Conservation (phyloP, 202 grass and related monocot genomes). For the Setaria italica region DNA sequence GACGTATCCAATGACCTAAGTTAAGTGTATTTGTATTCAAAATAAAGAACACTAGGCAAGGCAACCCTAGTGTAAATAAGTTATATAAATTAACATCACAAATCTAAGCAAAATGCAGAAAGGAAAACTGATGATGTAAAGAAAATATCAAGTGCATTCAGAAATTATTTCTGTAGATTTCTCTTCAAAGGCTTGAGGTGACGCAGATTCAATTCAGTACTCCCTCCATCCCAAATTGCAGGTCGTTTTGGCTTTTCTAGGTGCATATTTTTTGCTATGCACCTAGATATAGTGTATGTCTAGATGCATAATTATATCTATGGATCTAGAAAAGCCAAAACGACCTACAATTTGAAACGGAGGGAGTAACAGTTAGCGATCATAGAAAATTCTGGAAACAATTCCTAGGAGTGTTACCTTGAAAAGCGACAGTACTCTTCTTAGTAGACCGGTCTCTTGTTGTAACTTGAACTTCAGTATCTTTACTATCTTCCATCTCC, state of each 20-base stretch:
- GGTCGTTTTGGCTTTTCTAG: no score
- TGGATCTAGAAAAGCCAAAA: no score
- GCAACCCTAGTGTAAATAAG: slow-evolving; percentile 19
- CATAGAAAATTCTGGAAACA: neutral
- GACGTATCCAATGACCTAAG: neutral
- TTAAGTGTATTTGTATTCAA: slow-evolving; percentile 16
- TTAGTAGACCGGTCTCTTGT: slow-evolving; percentile 41
- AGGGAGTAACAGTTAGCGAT: slow-evolving; percentile 24
- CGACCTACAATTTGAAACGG: no score
- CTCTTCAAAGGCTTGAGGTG: neutral
- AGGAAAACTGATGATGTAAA: slow-evolving; percentile 18
- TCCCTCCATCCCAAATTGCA: no score
- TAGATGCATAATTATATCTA: no score
- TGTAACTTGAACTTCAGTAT: slow-evolving; percentile 25
- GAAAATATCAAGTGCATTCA: neutral
- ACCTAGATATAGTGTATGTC: no score
- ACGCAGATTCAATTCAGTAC: neutral
- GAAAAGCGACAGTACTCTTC: slow-evolving; percentile 45
- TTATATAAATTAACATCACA: slow-evolving; percentile 13
- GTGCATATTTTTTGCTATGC: no score
- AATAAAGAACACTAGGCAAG: slow-evolving; percentile 16
- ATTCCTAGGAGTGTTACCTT: slow-evolving; percentile 33
- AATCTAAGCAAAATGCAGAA: slow-evolving; percentile 15
- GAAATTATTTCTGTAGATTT: slow-evolving; percentile 31
- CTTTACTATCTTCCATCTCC: slow-evolving; percentile 60